A percentile compares a stretch with the other conserved stretches of the same genome.
Conservation (phyloP, 768 basidiomycete genomes). For the Trametes gibbosa region DNA sequence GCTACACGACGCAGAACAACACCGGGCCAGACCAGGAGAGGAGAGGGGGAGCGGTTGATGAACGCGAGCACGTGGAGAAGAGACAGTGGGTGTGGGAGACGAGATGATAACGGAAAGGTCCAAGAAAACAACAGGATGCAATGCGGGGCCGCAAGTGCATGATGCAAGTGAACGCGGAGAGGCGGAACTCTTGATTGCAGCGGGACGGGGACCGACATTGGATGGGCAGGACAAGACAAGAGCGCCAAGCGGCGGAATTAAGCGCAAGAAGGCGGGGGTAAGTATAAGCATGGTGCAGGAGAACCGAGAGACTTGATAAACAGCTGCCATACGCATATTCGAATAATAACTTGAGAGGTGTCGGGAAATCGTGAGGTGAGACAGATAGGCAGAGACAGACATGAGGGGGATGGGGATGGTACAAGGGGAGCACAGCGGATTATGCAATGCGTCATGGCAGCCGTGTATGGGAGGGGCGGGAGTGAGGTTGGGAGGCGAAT, state of each 20-base stretch:
- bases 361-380: not conserved
- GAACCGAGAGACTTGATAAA: not conserved
- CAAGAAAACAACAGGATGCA: constrained; percentile 15
- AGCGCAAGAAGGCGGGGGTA: constrained; percentile 6
- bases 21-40: constrained; percentile 4
- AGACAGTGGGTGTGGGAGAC: not conserved
- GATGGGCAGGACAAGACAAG: not conserved
- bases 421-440: not conserved
- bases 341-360: constrained; percentile 17
- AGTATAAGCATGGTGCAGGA: constrained; percentile 5
- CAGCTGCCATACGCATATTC: constrained; percentile 21
- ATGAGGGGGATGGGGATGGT: not conserved
- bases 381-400: not conserved
- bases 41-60: constrained; percentile 4
- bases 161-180: not conserved
- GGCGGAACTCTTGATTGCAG: not conserved
- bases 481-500: not conserved
- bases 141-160: constrained; percentile 10
- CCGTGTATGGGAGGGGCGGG: not conserved
- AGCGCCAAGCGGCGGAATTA: constrained; percentile 6
- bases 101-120: not conserved
- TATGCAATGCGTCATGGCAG: constrained; percentile 9
- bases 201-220: not conserved
- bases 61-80: constrained; percentile 4
- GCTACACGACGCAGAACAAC: constrained; percentile 10